phyloP scores from a whole-genome alignment of 1,284 basidiomycete species.

The Amylostereum chailletii region DNA sequence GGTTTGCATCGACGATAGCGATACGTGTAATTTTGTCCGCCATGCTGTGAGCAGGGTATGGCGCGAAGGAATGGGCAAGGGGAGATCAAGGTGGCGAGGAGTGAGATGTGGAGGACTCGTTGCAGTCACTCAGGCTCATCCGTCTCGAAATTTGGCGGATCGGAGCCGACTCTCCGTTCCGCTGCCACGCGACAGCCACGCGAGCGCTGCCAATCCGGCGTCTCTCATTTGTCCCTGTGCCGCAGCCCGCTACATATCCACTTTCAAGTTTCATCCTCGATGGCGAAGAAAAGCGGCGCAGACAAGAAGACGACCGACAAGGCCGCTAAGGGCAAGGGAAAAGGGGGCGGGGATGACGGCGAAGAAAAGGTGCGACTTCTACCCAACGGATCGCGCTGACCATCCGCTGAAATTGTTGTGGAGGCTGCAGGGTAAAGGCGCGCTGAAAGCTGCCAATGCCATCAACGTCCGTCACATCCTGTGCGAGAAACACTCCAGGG shows the following conservation, averaged over 20 bases:
- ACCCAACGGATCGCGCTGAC: not conserved
- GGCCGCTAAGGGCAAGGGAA: slow-evolving; percentile 26
- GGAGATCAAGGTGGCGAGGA: not conserved
- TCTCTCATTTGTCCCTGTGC: too few relatives aligned
- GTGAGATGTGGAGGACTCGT: too few relatives aligned
- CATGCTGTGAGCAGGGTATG: slow-evolving; percentile 30
- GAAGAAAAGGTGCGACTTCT: slow-evolving; percentile 23
- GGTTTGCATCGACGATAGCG: slow-evolving; percentile 88
- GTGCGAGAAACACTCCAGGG: slow-evolving; percentile 79
- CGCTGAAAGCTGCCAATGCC: slow-evolving; percentile 65
- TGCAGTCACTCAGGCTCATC: too few relatives aligned
- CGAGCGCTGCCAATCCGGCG: too few relatives aligned
- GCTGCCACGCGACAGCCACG: too few relatives aligned
- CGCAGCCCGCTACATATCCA: not conserved
- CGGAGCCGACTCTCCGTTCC: too few relatives aligned
- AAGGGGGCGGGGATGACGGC: slow-evolving; percentile 25
- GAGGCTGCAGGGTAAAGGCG: slow-evolving; percentile 38
- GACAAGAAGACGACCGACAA: slow-evolving; percentile 10
- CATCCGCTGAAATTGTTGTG: not conserved
- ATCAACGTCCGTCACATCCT: slow-evolving; percentile 81
- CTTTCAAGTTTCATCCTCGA: not conserved
- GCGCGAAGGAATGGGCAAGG: not conserved
- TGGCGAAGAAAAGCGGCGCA: slow-evolving; percentile 4
- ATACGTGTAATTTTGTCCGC: slow-evolving; percentile 93
- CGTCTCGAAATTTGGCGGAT: too few relatives aligned